Base-by-base conservation (phyloP, 805 yeast species). In the Yueomyces sp. region DNA sequence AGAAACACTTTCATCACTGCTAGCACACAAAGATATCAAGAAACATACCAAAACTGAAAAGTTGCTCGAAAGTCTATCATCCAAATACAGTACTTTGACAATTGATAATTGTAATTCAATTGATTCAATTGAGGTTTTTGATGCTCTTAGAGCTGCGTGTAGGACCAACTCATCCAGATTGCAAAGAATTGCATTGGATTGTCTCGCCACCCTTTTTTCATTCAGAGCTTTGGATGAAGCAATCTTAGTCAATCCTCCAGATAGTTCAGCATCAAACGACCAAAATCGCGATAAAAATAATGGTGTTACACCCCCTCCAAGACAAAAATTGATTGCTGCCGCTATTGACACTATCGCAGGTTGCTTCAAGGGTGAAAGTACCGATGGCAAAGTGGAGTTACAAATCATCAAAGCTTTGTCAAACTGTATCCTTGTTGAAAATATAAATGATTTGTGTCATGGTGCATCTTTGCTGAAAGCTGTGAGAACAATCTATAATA, bases 321-420 rank as follows among this genome's bases (percentile, higher is more conserved):
- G 73, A 40, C 70, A 77, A 26, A 71, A 72, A 27, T 57, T 85
- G 47, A 78, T 92, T 31, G 92, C 85, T 57, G 82, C 83, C 28
- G 86, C 94, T 0, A 83, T 90, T 38, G 82, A 81, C 49, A 83
- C 87, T 12, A 84, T 88, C 27, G 76, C 92, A 28, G 77, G 81
- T 28, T 83, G 94, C 50, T 90, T 85, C 60, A 85, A 81, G 48
- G 94, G 94, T 37, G 98, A 92, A 61, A 86, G 87, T 2, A 86
- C 97, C 0, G 94, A 88, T 57, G 84, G 84, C 28, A 78, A 74
- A 45, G 77, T 94, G 33, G 98, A 94, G 66, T 66, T 92, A 45
- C 98, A 94, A 64, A 90, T 92, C 9, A 82, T 90, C 32, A 78
- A 94, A 55, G 96, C 96, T 0, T 68, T 94, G 42, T 81, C 90